phyloP scores from a whole-genome alignment of 2,329 filamentous ascomycete species.

The Sarocladiaceae sp. region DNA sequence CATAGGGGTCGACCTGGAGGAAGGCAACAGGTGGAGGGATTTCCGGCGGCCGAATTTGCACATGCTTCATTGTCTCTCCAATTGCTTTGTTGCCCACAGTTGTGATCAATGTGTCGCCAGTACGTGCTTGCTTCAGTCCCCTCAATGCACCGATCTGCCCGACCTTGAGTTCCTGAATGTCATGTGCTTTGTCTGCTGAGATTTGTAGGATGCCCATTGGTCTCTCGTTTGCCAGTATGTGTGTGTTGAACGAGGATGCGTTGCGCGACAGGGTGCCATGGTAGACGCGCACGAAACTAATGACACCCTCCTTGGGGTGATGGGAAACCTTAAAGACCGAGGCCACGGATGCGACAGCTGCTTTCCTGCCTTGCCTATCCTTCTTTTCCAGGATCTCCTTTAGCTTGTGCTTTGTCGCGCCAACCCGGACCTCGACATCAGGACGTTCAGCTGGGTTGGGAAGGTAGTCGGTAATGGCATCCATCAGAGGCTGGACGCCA shows the following conservation, averaged over 20 bases:
- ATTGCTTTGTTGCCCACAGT: conserved; percentile 61
- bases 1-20: conserved; percentile 81
- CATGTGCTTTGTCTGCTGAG: conserved; percentile 81
- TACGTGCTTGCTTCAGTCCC: conserved; percentile 85
- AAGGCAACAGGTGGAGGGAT: conserved; percentile 96
- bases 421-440: conserved; percentile 71
- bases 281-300: conserved; percentile 92
- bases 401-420: conserved; percentile 37
- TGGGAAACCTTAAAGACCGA: conserved; percentile 95
- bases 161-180: conserved; percentile 72
- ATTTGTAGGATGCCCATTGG: conserved; percentile 82
- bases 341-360: conserved; percentile 43
- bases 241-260: conserved; percentile 80
- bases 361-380: conserved; percentile 30
- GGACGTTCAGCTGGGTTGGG: conserved; percentile 78
- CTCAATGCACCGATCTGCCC: conserved; percentile 94
- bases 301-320: conserved; percentile 76
- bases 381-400: conserved; percentile 33
- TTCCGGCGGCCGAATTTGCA: conserved; percentile 83
- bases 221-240: conserved; percentile 72
- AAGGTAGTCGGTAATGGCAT: conserved; percentile 82
- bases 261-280: conserved; percentile 75
- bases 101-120: conserved; percentile 84
- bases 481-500: conserved; percentile 85
- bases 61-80: conserved; percentile 62